Evolutionary conservation across 2,329 filamentous ascomycete genomes (phyloP).

Genomic region (Aureobasidium sp.): DNA sequence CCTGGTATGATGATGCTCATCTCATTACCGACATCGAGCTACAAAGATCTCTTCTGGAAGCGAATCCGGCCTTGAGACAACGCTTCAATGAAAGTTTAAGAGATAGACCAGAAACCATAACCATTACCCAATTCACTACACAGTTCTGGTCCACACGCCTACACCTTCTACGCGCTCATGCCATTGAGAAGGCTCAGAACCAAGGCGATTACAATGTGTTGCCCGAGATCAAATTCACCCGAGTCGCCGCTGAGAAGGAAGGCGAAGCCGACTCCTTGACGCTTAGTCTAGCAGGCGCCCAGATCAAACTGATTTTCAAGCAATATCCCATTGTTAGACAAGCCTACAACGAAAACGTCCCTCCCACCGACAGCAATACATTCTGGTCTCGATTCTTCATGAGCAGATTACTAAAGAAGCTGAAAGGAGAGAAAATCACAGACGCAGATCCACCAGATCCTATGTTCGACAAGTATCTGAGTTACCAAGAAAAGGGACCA

Average conservation of each 20-base stretch:
- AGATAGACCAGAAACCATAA: conserved; percentile 78
- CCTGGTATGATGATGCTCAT: conserved; percentile 73
- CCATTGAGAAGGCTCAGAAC: conserved; percentile 79
- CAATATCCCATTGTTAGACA: conserved; percentile 87
- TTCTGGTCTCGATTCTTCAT: conserved; percentile 97
- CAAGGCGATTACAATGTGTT: conserved; percentile 91
- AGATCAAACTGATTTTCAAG: conserved; percentile 85
- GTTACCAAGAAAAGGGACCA: conserved; percentile 51
- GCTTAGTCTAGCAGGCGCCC: conserved; percentile 81
- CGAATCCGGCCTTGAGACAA: conserved; percentile 65
- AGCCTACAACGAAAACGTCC: conserved; percentile 90
- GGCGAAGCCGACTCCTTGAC: conserved; percentile 64
- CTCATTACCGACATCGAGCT: conserved; percentile 72
- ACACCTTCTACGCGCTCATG: conserved; percentile 79
- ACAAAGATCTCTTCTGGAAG: conserved; percentile 81
- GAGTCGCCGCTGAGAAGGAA: conserved; percentile 32
- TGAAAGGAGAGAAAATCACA: conserved; percentile 80
- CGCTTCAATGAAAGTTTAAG: conserved; percentile 81
- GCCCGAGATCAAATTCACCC: conserved; percentile 65
- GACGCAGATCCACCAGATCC: conserved; percentile 71
- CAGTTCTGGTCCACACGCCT: conserved; percentile 94
- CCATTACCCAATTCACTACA: conserved; percentile 71
- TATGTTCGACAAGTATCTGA: conserved; percentile 79
- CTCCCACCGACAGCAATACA: conserved; percentile 59
- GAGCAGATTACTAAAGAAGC: conserved; percentile 79